Percentiles rank a stretch among this genome's conserved stretches.
These are phyloP conservation scores for Aspergillus brasiliensis DNA, from an alignment of 2,329 filamentous ascomycete genomes.

Conservation along the genomic window DNA sequence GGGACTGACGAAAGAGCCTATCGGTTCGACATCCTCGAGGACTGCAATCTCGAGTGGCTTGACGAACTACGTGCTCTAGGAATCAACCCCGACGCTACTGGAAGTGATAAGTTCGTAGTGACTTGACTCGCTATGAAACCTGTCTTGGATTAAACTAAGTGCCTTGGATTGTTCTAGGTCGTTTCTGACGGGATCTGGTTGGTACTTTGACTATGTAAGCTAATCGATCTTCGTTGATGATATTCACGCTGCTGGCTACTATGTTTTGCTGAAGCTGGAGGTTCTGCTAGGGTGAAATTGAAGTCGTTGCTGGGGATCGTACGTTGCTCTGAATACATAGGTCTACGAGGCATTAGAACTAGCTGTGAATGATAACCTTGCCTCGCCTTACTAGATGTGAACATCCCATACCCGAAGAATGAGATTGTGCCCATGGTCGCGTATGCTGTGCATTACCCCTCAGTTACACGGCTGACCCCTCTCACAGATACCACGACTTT, in stretches of 20 bases:
- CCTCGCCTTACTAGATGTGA: no score
- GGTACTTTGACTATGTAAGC: no score
- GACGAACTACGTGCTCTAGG: conserved; percentile 6
- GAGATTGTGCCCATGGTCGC: background rate
- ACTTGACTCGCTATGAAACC: background rate
- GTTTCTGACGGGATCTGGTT: background rate
- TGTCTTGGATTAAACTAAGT: background rate
- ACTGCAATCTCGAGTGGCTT: conserved; percentile 7
- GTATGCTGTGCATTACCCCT: background rate
- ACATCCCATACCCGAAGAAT: no score
- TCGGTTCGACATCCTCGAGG: conserved; percentile 7
- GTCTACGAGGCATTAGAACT: no score
- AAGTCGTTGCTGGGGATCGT: no score
- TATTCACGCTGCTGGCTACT: no score
- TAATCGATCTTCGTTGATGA: no score
- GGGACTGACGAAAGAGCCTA: conserved; percentile 5
- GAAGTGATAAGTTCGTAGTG: conserved; percentile 1
- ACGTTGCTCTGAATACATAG: no score
- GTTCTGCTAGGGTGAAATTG: no score
- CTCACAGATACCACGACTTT: background rate
- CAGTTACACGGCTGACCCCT: background rate
- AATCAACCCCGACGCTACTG: background rate
- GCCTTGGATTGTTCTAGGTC: background rate
- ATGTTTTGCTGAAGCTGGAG: no score
- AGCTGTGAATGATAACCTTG: no score